phyloP scores from a whole-genome alignment of 495 filamentous ascomycete genomes.

The Aspergillus baeticus region DNA sequence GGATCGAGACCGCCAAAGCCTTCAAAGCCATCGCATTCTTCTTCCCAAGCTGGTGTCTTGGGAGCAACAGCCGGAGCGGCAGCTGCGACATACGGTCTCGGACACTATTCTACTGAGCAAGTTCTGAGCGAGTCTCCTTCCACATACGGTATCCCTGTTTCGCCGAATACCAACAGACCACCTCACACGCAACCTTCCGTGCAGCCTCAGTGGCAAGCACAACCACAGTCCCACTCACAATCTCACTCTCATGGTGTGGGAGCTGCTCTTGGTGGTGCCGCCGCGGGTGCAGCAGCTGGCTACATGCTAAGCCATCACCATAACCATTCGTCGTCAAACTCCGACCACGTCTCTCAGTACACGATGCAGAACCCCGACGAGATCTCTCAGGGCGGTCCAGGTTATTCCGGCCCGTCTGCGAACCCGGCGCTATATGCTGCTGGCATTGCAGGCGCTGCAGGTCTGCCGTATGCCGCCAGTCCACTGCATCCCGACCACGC shows the following conservation, averaged over 20 bases:
- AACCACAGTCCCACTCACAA: background rate
- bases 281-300: slow-evolving; percentile 49
- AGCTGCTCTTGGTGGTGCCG: slow-evolving; percentile 41
- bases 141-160: slow-evolving; percentile 21
- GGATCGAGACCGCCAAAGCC: slow-evolving; percentile 28
- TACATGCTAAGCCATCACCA: slow-evolving; percentile 46
- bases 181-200: slow-evolving; percentile 26
- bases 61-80: slow-evolving; percentile 24
- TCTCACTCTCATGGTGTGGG: slow-evolving; percentile 31
- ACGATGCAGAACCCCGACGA: slow-evolving; percentile 31
- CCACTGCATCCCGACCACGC: slow-evolving; percentile 27
- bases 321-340: slow-evolving; percentile 36
- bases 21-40: slow-evolving; percentile 24
- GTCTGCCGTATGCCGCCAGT: slow-evolving; percentile 41
- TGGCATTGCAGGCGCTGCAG: slow-evolving; percentile 45
- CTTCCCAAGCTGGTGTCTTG: slow-evolving; percentile 20
- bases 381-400: slow-evolving; percentile 20
- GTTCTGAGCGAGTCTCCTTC: slow-evolving; percentile 18
- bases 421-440: slow-evolving; percentile 43
- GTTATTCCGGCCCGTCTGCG: slow-evolving; percentile 23
- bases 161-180: slow-evolving; percentile 20
- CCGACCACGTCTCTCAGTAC: slow-evolving; percentile 29
- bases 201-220: background rate
- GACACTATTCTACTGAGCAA: slow-evolving; percentile 21
- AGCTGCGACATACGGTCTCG: slow-evolving; percentile 29